phyloP scores from a whole-genome alignment of 306 rosid genomes.

The Rosa chinensis region DNA sequence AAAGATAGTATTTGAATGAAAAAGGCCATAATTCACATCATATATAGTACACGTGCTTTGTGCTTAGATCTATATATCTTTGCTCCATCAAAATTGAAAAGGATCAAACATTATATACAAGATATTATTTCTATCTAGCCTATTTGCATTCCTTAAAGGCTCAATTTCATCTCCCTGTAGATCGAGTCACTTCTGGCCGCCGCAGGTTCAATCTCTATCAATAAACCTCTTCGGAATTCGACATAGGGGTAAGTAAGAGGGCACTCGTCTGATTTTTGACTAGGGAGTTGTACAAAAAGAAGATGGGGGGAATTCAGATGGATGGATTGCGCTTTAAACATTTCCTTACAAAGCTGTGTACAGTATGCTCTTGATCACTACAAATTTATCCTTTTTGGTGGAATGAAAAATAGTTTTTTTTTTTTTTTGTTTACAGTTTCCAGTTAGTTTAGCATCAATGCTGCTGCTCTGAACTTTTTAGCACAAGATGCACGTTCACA shows the following conservation, averaged over 20 bases:
- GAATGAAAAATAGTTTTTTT: neutral
- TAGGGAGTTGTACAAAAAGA: neutral
- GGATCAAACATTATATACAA: neutral
- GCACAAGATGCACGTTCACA: no score
- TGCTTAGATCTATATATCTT: neutral
- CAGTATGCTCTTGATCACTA: slow-evolving; percentile 31
- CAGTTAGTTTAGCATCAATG: neutral
- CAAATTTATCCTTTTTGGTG: neutral
- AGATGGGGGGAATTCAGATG: neutral
- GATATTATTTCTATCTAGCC: no score
- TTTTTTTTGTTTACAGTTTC: neutral
- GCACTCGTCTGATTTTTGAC: slow-evolving; percentile 1
- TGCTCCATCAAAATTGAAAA: neutral
- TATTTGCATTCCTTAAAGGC: no score
- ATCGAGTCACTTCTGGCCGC: no score
- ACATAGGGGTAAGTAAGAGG: no score
- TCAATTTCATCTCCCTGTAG: no score
- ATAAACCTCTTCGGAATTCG: no score
- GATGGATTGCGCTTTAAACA: slow-evolving; percentile 30
- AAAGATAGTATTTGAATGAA: neutral
- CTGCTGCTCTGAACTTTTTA: no score
- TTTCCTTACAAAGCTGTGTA: slow-evolving; percentile 40
- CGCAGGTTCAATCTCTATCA: no score
- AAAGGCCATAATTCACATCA: neutral
- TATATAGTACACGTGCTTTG: neutral